phyloP scores from a whole-genome alignment of 306 rosid species.

The Sicyos edulis region DNA sequence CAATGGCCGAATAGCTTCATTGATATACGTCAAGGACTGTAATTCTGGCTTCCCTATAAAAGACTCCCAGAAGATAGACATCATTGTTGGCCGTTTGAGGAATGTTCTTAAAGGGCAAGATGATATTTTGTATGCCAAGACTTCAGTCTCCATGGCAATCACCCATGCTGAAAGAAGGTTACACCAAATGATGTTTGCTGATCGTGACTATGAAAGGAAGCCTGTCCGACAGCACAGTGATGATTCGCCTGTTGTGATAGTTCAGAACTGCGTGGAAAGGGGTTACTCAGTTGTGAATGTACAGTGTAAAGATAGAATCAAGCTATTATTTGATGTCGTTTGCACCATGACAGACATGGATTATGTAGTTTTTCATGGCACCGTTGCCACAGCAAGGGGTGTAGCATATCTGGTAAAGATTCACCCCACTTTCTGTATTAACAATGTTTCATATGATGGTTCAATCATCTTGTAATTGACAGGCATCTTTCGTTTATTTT shows the following conservation, averaged over 20 bases:
- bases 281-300: constrained; percentile 80
- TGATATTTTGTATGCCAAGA: constrained; percentile 73
- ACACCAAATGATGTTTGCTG: constrained; percentile 93
- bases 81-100: constrained; percentile 64
- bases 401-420: constrained; percentile 55
- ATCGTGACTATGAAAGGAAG: constrained; percentile 72
- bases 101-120: constrained; percentile 77
- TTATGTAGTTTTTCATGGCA: constrained; percentile 85
- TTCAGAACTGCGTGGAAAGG: constrained; percentile 81
- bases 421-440: not conserved
- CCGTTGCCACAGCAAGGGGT: constrained; percentile 45
- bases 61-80: constrained; percentile 56
- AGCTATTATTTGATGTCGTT: constrained; percentile 69
- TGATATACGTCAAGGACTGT: constrained; percentile 57
- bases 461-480: constrained; percentile 10
- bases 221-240: constrained; percentile 44
- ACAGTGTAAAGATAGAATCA: constrained; percentile 80
- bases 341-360: constrained; percentile 93
- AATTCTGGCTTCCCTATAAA: constrained; percentile 62
- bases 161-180: constrained; percentile 75
- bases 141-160: constrained; percentile 54
- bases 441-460: not conserved
- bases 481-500: not conserved
- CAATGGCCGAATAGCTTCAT: constrained; percentile 87
- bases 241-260: constrained; percentile 46